phyloP scores from a whole-genome alignment of 768 basidiomycete species.

The Pleurotus tuber-regium region DNA sequence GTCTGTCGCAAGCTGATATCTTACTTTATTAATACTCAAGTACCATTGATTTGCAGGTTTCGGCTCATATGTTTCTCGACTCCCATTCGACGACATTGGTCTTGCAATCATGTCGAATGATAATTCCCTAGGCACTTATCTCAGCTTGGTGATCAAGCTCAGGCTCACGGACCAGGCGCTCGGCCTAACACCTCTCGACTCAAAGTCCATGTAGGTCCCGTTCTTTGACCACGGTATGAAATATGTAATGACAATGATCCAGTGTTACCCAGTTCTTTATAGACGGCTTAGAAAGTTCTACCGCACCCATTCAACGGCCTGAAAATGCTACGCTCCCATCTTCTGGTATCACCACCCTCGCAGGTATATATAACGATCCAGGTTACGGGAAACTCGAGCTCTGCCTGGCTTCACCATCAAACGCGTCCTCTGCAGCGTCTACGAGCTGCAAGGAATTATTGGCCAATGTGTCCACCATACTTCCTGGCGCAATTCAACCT shows the following conservation, averaged over 20 bases:
- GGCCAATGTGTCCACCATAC: conserved; percentile 10
- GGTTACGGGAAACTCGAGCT: conserved; percentile 24
- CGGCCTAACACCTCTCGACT: conserved; percentile 19
- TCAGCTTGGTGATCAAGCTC: conserved; percentile 18
- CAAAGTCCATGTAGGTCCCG: conserved; percentile 12
- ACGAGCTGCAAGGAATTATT: conserved; percentile 10
- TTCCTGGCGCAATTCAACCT: conserved; percentile 19
- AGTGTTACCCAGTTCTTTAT: too few species aligned
- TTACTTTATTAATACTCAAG: too few species aligned
- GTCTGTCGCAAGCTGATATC: too few species aligned
- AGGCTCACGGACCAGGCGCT: conserved; percentile 20
- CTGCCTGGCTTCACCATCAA: conserved; percentile 15
- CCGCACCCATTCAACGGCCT: conserved; percentile 15
- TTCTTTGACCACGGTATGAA: too few species aligned
- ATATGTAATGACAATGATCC: too few species aligned
- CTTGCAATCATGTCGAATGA: conserved; percentile 22
- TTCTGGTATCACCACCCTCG: conserved; percentile 15
- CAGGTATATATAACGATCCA: conserved; percentile 20
- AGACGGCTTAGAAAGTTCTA: too few species aligned
- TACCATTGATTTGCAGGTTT: too few species aligned
- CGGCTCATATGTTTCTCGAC: conserved; percentile 12
- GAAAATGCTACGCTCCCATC: conserved; percentile 14
- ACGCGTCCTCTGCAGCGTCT: background rate
- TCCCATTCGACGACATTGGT: conserved; percentile 21
- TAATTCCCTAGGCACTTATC: conserved; percentile 12